Percentiles rank a stretch among this genome's conserved stretches.
phyloP scores from a whole-genome alignment of 257 asterid species.

The Fraxinus quadrangulata region DNA sequence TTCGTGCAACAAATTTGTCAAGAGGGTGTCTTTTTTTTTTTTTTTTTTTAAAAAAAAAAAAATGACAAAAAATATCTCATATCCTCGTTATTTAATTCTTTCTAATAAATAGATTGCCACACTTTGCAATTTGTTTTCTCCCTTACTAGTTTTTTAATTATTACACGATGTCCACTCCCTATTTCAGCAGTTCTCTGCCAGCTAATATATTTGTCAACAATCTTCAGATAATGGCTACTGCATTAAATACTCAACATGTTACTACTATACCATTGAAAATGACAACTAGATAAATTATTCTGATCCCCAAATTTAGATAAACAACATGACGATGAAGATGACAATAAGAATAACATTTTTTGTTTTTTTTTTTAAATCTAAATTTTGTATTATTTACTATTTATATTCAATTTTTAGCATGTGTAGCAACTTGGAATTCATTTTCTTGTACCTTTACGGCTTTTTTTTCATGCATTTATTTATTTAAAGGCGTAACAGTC shows the following conservation, averaged over 20 bases:
- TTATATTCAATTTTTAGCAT: too few species aligned
- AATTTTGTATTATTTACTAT: too few species aligned
- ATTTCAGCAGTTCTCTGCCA: not conserved
- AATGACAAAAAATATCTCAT: too few species aligned
- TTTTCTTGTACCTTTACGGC: too few species aligned
- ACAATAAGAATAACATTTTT: not conserved
- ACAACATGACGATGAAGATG: not conserved
- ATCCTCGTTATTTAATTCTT: too few species aligned
- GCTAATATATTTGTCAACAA: slow-evolving; percentile 16
- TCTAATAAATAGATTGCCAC: not conserved
- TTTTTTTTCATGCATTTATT: too few species aligned
- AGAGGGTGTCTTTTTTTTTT: too few species aligned
- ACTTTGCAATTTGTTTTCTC: not conserved
- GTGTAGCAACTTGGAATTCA: too few species aligned
- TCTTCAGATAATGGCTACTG: slow-evolving; percentile 13
- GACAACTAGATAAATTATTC: slow-evolving; percentile 1
- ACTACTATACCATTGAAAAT: slow-evolving; percentile 13
- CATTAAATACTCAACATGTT: slow-evolving; percentile 21
- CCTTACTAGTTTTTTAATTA: slow-evolving; percentile 25
- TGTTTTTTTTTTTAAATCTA: too few species aligned
- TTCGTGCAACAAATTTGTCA: too few species aligned
- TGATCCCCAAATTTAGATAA: not conserved
- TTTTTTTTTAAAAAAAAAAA: too few species aligned
- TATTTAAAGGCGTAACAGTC: too few species aligned
- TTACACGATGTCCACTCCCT: not conserved